A percentile compares a stretch with the other conserved stretches of the same genome.
These are phyloP conservation scores for Skeletonema costatum DNA, from an alignment of 108 stramenopile genomes.

Conservation along the genomic window DNA sequence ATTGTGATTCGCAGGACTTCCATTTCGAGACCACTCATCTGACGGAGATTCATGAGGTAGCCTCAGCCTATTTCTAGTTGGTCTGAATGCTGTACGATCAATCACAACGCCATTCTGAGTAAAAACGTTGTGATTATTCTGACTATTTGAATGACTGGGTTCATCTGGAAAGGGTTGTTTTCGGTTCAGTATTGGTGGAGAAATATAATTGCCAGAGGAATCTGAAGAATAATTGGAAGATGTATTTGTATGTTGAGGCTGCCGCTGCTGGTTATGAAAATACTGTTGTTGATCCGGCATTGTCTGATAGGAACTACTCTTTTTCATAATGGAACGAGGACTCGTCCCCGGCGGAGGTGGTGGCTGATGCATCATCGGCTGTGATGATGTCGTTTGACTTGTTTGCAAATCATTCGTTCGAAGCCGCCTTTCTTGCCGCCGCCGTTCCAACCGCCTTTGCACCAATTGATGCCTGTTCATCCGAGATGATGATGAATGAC, in stretches of 20 bases:
- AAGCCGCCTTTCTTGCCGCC: not conserved
- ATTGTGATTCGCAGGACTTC: not conserved
- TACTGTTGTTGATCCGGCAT: not conserved
- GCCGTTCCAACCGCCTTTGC: not conserved
- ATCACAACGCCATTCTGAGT: slow-evolving; percentile 1
- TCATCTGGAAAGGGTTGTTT: not conserved
- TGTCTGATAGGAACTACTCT: not conserved
- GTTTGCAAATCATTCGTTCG: not conserved
- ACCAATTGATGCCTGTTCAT: not conserved
- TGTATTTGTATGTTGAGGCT: slow-evolving; percentile 8
- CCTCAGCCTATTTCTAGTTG: not conserved
- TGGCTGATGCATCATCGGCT: not conserved
- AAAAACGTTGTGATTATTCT: not conserved
- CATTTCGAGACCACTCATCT: slow-evolving; percentile 9
- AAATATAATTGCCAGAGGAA: not conserved
- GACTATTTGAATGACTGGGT: not conserved
- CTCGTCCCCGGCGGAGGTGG: not conserved
- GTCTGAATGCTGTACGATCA: not conserved
- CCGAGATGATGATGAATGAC: not conserved
- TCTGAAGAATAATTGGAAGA: not conserved
- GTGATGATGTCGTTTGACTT: not conserved
- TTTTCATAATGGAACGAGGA: not conserved
- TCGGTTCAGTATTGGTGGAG: slow-evolving; percentile 14
- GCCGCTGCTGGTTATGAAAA: slow-evolving; percentile 12
- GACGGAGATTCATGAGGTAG: slow-evolving; percentile 22